Percentiles rank a stretch among this genome's conserved stretches.
Evolutionary conservation across 2,329 filamentous ascomycete species (phyloP).

Genomic region (Ceratocystis harringtonii): DNA sequence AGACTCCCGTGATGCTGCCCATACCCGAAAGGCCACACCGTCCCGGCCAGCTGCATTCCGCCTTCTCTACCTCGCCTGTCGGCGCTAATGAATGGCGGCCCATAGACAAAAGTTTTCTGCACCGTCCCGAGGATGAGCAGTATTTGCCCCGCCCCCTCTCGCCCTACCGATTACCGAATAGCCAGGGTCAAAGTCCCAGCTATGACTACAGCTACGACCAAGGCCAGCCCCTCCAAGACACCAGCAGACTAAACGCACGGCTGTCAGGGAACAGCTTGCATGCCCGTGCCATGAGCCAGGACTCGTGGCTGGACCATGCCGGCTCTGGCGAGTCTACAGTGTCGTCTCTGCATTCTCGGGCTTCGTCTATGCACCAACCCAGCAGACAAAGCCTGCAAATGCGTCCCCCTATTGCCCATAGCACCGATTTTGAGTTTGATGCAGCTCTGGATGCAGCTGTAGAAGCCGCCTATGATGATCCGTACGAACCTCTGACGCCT

Average conservation of each 20-base stretch:
- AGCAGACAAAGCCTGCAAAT: conserved; percentile 26
- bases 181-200: conserved; percentile 23
- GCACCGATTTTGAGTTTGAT: conserved; percentile 81
- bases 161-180: conserved; percentile 40
- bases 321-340: conserved; percentile 70
- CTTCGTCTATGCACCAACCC: conserved; percentile 49
- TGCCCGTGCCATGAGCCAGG: conserved; percentile 50
- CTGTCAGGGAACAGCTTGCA: conserved; percentile 24
- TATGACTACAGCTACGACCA: conserved; percentile 21
- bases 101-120: conserved; percentile 24
- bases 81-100: conserved; percentile 22
- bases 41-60: conserved; percentile 14
- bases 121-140: conserved; percentile 37
- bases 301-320: conserved; percentile 87
- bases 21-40: conserved; percentile 13
- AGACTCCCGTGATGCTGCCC: conserved; percentile 7
- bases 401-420: conserved; percentile 48
- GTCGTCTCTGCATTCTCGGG: conserved; percentile 67
- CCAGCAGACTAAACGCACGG: conserved; percentile 16
- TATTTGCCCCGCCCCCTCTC: conserved; percentile 61
- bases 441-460: conserved; percentile 88
- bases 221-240: conserved; percentile 18
- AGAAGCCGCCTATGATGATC: conserved; percentile 89
- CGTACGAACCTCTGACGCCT: conserved; percentile 56
- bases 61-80: conserved; percentile 20